Evolutionary conservation across 345 rosid species (phyloP).

Genomic region (Combretum micranthum): DNA sequence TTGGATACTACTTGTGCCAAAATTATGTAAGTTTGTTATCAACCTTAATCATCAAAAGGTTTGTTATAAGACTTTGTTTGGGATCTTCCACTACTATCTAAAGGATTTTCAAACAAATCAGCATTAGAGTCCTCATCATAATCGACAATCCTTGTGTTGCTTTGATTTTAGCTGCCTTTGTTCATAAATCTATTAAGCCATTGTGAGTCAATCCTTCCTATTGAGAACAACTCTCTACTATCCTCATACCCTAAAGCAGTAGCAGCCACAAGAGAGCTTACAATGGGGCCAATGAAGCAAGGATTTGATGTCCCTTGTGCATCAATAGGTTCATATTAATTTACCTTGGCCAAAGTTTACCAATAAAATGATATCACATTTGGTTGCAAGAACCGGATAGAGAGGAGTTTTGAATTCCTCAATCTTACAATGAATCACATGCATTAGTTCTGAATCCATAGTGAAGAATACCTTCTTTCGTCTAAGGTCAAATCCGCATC

Average conservation of each 20-base stretch:
- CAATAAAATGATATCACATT: conserved; percentile 28
- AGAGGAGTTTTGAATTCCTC: conserved; percentile 58
- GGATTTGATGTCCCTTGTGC: conserved; percentile 53
- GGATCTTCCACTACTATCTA: conserved; percentile 48
- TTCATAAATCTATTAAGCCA: conserved; percentile 48
- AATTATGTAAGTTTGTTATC: background rate
- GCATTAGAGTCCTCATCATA: conserved; percentile 83
- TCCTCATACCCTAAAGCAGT: conserved; percentile 54
- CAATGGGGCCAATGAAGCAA: conserved; percentile 49
- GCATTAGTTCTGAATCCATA: conserved; percentile 40
- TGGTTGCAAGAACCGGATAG: conserved; percentile 55
- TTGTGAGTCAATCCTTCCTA: conserved; percentile 83
- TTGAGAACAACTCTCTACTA: conserved; percentile 80
- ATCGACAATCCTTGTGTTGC: conserved; percentile 24
- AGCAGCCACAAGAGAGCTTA: conserved; percentile 35
- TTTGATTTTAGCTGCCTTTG: conserved; percentile 26
- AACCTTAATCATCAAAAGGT: background rate
- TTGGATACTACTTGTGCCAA: background rate
- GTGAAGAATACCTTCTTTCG: conserved; percentile 61
- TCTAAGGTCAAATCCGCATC: conserved; percentile 63
- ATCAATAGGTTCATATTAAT: conserved; percentile 46
- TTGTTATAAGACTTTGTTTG: conserved; percentile 12
- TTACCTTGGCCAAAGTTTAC: conserved; percentile 59
- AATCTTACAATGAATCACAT: conserved; percentile 43
- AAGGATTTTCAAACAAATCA: conserved; percentile 76